These are phyloP conservation scores for Phytophthora vignae DNA, from an alignment of 352 stramenopile genomes.

Conservation along the genomic window DNA sequence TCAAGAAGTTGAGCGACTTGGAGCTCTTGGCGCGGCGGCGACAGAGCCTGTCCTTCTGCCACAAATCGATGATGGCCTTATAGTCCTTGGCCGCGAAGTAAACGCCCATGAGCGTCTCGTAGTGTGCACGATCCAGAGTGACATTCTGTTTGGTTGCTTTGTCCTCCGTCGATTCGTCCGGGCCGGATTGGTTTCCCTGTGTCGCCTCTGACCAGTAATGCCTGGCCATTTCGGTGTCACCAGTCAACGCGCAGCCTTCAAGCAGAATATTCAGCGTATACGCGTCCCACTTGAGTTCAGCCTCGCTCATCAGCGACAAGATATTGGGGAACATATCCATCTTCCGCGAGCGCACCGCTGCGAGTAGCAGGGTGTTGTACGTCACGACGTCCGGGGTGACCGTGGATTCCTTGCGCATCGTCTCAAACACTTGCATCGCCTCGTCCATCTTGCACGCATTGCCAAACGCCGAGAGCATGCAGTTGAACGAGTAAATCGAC, in stretches of 20 bases:
- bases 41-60: constrained; percentile 62
- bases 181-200: constrained; percentile 18
- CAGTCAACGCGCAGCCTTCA: constrained; percentile 57
- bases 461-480: constrained; percentile 85
- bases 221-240: constrained; percentile 55
- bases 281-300: constrained; percentile 67
- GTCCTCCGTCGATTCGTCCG: constrained; percentile 13
- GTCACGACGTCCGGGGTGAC: constrained; percentile 67
- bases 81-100: constrained; percentile 71
- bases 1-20: constrained; percentile 84
- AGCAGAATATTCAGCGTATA: constrained; percentile 85
- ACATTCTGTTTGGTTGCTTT: constrained; percentile 40
- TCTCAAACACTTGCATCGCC: constrained; percentile 62
- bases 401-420: constrained; percentile 39
- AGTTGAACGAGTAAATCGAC: constrained; percentile 84
- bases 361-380: constrained; percentile 76
- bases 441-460: constrained; percentile 72
- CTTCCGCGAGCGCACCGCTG: constrained; percentile 60
- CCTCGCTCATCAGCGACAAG: constrained; percentile 56
- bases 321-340: constrained; percentile 62
- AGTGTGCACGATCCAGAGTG: constrained; percentile 69
- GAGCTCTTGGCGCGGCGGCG: constrained; percentile 73
- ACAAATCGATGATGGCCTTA: constrained; percentile 58
- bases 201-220: constrained; percentile 65
- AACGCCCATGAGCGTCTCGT: constrained; percentile 78